A percentile compares a stretch with the other conserved stretches of the same genome.
These are phyloP conservation scores for Thuja plicata DNA, from an alignment of 83 land plant species.

Conservation along the genomic window DNA sequence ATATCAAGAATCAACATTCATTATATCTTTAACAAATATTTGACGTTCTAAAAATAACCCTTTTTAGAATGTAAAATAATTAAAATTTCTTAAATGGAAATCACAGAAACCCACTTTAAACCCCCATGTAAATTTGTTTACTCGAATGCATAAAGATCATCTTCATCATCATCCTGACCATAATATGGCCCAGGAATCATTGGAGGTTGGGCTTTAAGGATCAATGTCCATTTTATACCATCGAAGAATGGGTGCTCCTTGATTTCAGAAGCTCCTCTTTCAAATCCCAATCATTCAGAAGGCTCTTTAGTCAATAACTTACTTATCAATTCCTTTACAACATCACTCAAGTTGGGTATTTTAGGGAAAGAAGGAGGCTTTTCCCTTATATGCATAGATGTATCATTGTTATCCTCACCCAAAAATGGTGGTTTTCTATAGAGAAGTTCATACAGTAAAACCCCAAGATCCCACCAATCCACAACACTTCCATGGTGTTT, in stretches of 20 bases:
- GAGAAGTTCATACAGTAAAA: slow-evolving; percentile 68
- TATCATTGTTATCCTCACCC: slow-evolving; percentile 57
- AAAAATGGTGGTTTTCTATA: slow-evolving; percentile 73
- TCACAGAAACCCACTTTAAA: too few relatives aligned
- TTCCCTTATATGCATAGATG: slow-evolving; percentile 66
- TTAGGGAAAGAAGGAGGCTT: slow-evolving; percentile 70
- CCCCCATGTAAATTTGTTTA: too few relatives aligned
- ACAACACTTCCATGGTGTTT: slow-evolving; percentile 67
- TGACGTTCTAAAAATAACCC: too few relatives aligned
- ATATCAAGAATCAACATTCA: too few relatives aligned
- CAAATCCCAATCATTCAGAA: slow-evolving; percentile 43
- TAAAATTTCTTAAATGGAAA: too few relatives aligned
- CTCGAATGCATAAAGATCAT: too few relatives aligned
- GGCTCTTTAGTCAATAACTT: slow-evolving; percentile 68
- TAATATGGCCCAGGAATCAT: slow-evolving; percentile 39
- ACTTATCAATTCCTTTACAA: slow-evolving; percentile 57
- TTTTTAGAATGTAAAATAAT: too few relatives aligned
- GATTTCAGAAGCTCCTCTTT: slow-evolving; percentile 56
- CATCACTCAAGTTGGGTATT: slow-evolving; percentile 22
- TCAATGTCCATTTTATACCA: slow-evolving; percentile 75
- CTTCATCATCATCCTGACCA: not conserved
- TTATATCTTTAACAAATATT: too few relatives aligned
- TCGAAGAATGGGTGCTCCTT: slow-evolving; percentile 70
- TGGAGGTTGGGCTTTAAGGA: slow-evolving; percentile 51
- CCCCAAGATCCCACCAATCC: slow-evolving; percentile 89